Evolutionary conservation across 2,329 filamentous ascomycete species (phyloP), one percentile per base, ranked within the genome.

Genomic region (Fonsecaea pedrosoi): DNA sequence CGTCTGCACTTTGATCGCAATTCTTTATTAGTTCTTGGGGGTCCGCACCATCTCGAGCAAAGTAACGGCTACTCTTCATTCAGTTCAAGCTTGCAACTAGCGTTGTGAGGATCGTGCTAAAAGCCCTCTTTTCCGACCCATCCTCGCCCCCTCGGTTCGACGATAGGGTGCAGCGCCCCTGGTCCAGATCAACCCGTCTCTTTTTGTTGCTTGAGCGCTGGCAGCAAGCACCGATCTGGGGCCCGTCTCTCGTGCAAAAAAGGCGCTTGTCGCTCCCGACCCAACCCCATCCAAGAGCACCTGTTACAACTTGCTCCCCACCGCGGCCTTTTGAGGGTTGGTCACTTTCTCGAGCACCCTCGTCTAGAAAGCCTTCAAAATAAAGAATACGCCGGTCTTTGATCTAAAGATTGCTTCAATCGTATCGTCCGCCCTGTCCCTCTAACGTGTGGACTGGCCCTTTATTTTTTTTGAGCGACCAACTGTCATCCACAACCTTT

Each of bases 331-430:
- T 69, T 67, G 65, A 68, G 67, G 45, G 21, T 67, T 66, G 61
- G 69, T 48, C 48, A 63, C 65, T 62, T 60, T 55, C 62, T 62
- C 57, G 48, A 54, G 40, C 53, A 38, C 64, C 57, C 66, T 69
- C 61, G 69, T 67, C 68, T 68, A 63, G 67, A 65, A 57, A 65
- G 64, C 66, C 61, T 67, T 68, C 62, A 66, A 70, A 70, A 70
- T 72, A 70, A 70, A 68, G 64, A 71, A 54, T 66, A 65, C 70
- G 53, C 71, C 71, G 71, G 71, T 65, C 55, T 65, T 69, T 58
- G 68, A 63, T 66, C 69, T 70, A 73, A 69, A 65, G 64, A 68
- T 68, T 71, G 70, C 70, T 71, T 71, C 70, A 69, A 61, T 68
- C 62, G 56, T 66, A 68, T 70, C 71, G 67, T 71, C 66, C 25